Base-by-base conservation (phyloP, 2,329 filamentous ascomycete species). In the Myriosclerotinia duriaeana region DNA sequence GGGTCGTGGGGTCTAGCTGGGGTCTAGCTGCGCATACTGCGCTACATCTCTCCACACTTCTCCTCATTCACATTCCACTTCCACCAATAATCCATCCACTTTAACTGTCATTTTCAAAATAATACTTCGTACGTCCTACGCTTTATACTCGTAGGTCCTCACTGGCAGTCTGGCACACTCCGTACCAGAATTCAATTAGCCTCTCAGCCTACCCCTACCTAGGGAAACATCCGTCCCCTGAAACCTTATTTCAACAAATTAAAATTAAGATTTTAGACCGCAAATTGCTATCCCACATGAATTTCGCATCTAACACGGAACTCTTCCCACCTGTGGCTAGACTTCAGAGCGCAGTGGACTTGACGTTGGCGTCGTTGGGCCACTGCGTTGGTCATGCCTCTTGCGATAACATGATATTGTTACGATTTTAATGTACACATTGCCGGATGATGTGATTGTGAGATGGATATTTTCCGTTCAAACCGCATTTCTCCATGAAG, bases 221-320 rank as follows among this genome's bases (percentile, higher is more conserved):
- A 22, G 12, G 12, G n/a, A 48, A 11, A 48, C 46, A 48, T 48
- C 46, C 7, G 44, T 46, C 3, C 46, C 46, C 20, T 48, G 44
- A 22, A 22, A 48, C 46, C 46, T 48, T 48, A 9, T 48, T 48
- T 48, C 17, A 46, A 6, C 6, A 17, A 46, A 7, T n/a, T n/a
- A n/a, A n/a, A n/a, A n/a, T n/a, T n/a, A n/a, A n/a, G n/a, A n/a
- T 26, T 26, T 26, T 9, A 46, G 44, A 50, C 55, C 40, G 42
- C 22, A 8, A 58, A 44, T 30, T 59, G 20, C 17, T 26, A 26
- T 34, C 55, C 17, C 22, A 40, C 55, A 59, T 59, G 17, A 22
- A 46, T 34, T 17, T 42, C 30, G 30, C 50, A 60, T 48, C 56
- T 60, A 22, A 52, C 15, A 11, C 56, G 30, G 42, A n/a, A 60